Base-by-base conservation (phyloP, 805 yeast genomes). In the Alloascoidea hylecoeti region DNA sequence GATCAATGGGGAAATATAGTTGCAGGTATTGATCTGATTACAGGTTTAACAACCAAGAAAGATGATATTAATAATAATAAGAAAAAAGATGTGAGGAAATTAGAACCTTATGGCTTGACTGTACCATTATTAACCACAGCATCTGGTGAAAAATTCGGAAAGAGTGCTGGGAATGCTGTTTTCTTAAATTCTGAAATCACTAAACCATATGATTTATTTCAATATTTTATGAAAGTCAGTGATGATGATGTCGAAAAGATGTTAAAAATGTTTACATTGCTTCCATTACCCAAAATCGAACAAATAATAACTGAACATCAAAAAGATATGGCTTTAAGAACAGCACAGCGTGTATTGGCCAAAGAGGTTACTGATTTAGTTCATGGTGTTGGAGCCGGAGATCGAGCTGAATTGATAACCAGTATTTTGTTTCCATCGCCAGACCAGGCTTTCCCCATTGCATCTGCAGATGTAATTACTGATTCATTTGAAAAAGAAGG, bases 1-100 rank as follows among this genome's bases (percentile, higher is more conserved):
- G 98, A 92, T 54, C 98, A 92, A 57, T 92, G 96, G 86, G 98
- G 98, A 1, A 92, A 92, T 50, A 92, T 92, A 42, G 84, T 94
- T 2, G 96, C 97, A 0, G 98, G 98, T 0, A 71, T 83, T 32
- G 98, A 92, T 49, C 64, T 92, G 41, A 85, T 88, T 32, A 64
- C 78, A 1, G 62, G 95, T 44, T 53, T 82, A 17, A 42, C 3
- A 39, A 33, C 18, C 18, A 43, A 38, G 33, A 39, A 33, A 39
- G 43, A 41, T n/a, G 15, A 46, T 12, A 45, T 44, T 39, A 17
- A 13, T 16, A 35, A 19, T 38, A 6, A 23, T 40, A 15, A 39
- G 34, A 13, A 30, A 45, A 34, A 43, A 39, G 38, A 55, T 41
- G 43, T 50, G 5, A 49, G 52, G 12, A 41, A 50, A 27, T 54